phyloP scores from a whole-genome alignment of 2,329 filamentous ascomycete genomes.

The Polytolypa hystricis region DNA sequence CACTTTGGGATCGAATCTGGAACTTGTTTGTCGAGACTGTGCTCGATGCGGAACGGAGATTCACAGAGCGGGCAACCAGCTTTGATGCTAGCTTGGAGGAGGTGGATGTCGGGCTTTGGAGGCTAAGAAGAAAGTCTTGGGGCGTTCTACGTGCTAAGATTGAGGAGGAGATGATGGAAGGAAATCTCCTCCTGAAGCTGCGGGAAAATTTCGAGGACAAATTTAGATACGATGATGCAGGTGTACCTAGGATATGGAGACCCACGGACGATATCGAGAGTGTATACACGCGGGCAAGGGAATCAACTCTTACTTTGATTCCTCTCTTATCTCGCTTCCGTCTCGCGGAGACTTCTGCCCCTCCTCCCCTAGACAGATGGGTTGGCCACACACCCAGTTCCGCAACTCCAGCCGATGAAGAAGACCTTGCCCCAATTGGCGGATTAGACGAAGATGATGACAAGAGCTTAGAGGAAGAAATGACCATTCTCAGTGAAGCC shows the following conservation, averaged over 20 bases:
- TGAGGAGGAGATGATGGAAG: conserved; percentile 96
- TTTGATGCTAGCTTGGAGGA: conserved; percentile 89
- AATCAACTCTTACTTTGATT: conserved; percentile 83
- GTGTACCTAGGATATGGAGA: conserved; percentile 92
- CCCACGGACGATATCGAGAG: conserved; percentile 96
- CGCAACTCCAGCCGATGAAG: conserved; percentile 72
- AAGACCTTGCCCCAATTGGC: conserved; percentile 78
- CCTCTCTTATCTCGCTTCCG: conserved; percentile 79
- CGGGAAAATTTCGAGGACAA: conserved; percentile 99
- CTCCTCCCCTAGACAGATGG: conserved; percentile 75
- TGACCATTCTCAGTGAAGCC: conserved; percentile 80
- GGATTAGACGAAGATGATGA: conserved; percentile 91
- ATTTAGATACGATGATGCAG: conserved; percentile 92
- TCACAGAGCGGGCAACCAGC: conserved; percentile 78
- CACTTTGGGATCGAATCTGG: conserved; percentile 96
- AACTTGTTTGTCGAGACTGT: conserved; percentile 71
- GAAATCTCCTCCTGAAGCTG: conserved; percentile 87
- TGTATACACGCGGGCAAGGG: conserved; percentile 79
- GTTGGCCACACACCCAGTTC: conserved; percentile 67
- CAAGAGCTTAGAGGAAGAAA: conserved; percentile 91
- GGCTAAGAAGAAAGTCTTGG: conserved; percentile 89
- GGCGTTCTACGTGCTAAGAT: conserved; percentile 78
- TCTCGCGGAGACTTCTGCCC: conserved; percentile 58
- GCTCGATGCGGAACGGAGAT: conserved; percentile 71
- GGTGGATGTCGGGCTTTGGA: conserved; percentile 85